Conservation (phyloP, 768 basidiomycete species). For the Mycena vitilis region DNA sequence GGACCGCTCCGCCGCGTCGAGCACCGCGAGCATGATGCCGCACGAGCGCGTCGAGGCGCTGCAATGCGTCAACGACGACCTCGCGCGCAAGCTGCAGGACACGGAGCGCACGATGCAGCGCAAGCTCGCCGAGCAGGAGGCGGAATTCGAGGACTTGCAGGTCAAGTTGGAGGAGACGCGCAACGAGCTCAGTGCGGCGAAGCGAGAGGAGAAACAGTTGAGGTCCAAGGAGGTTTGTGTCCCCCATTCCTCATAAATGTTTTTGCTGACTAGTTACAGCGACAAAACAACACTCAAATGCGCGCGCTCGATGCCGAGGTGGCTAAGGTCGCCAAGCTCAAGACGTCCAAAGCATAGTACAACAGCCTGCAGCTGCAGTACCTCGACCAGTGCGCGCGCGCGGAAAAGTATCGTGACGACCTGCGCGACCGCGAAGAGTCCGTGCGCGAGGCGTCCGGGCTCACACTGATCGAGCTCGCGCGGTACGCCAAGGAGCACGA, state of each 20-base stretch:
- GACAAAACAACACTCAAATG: slow-evolving; percentile 75
- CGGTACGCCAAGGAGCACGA: slow-evolving; percentile 79
- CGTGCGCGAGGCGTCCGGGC: slow-evolving; percentile 70
- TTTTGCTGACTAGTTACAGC: slow-evolving; percentile 48
- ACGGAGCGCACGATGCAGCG: slow-evolving; percentile 75
- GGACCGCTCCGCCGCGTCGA: slow-evolving; percentile 57
- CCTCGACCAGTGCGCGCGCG: slow-evolving; percentile 84
- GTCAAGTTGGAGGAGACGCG: slow-evolving; percentile 79
- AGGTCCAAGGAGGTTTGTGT: slow-evolving; percentile 81
- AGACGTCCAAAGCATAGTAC: slow-evolving; percentile 78
- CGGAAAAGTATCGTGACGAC: slow-evolving; percentile 82
- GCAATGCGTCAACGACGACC: slow-evolving; percentile 77
- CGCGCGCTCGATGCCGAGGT: slow-evolving; percentile 81
- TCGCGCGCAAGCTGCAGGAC: slow-evolving; percentile 81
- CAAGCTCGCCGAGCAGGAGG: slow-evolving; percentile 80
- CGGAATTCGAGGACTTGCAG: slow-evolving; percentile 87
- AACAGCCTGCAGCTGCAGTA: slow-evolving; percentile 87
- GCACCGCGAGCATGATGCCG: slow-evolving; percentile 75
- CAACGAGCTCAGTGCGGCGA: slow-evolving; percentile 80
- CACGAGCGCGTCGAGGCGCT: slow-evolving; percentile 80
- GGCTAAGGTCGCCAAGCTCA: slow-evolving; percentile 79
- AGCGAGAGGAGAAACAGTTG: slow-evolving; percentile 94
- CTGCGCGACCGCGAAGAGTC: slow-evolving; percentile 82
- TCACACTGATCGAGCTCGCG: slow-evolving; percentile 73
- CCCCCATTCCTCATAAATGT: slow-evolving; percentile 2